Percentiles rank a stretch among this genome's conserved stretches.
phyloP scores from a whole-genome alignment of 225 moss, liverwort and hornwort genomes.

The Physcomitrium patens region DNA sequence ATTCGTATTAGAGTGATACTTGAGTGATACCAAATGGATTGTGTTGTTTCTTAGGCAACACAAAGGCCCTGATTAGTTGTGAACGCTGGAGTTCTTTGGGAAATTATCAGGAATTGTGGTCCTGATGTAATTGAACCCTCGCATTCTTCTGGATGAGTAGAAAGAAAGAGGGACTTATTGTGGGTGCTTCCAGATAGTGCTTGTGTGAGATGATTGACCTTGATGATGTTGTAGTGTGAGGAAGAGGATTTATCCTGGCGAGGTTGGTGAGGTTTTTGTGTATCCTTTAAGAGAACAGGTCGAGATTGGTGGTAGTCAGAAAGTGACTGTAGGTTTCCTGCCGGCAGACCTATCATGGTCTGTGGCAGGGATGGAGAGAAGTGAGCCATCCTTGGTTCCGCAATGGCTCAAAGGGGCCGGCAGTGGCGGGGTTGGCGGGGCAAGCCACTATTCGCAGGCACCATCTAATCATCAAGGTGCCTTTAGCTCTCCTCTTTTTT shows the following conservation, averaged over 20 bases:
- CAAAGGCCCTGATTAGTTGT: not conserved
- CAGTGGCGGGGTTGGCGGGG: constrained; percentile 76
- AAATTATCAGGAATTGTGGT: constrained; percentile 1
- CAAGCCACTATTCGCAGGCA: constrained; percentile 70
- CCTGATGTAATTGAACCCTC: constrained; percentile 11
- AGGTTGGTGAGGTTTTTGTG: not conserved
- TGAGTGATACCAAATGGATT: constrained; percentile 1
- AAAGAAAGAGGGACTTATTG: not conserved
- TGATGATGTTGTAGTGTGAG: constrained; percentile 14
- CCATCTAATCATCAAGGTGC: constrained; percentile 70
- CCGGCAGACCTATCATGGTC: constrained; percentile 93
- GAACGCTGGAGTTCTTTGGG: not conserved
- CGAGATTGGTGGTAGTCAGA: constrained; percentile 44
- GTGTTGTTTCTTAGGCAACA: constrained; percentile 19
- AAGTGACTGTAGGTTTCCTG: constrained; percentile 73
- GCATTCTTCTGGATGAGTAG: not conserved
- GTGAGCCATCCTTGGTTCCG: constrained; percentile 89
- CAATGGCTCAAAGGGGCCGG: constrained; percentile 91
- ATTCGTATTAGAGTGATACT: not conserved
- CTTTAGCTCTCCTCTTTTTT: constrained; percentile 9
- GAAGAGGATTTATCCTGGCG: not conserved
- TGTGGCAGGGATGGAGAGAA: constrained; percentile 93
- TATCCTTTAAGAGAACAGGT: not conserved
- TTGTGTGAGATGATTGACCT: constrained; percentile 31
- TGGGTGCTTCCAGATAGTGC: constrained; percentile 5